These are phyloP conservation scores for Mallotus nudiflorus DNA, from an alignment of 345 rosid species.

Conservation along the genomic window DNA sequence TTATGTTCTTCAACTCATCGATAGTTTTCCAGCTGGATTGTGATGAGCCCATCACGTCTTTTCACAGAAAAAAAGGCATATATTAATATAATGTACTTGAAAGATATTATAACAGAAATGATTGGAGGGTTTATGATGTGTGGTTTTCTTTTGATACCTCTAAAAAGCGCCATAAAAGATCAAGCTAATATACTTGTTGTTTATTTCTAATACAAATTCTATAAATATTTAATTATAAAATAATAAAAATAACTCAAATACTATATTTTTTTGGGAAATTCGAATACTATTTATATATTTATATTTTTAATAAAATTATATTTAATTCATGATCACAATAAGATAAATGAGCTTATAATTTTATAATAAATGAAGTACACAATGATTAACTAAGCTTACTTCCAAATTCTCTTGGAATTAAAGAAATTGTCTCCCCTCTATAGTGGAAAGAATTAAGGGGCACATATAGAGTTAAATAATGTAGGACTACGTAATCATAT, in stretches of 20 bases:
- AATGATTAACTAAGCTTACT: not conserved
- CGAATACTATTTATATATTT: too few relatives aligned
- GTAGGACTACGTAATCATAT: not conserved
- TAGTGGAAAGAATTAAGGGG: not conserved
- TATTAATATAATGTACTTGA: constrained; percentile 3
- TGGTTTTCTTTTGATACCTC: not conserved
- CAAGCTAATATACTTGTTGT: too few relatives aligned
- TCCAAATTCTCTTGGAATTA: not conserved
- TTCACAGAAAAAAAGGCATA: constrained; percentile 14
- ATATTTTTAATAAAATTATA: too few relatives aligned
- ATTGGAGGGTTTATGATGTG: too few relatives aligned
- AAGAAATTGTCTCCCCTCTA: not conserved
- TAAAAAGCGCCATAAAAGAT: not conserved
- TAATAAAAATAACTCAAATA: too few relatives aligned
- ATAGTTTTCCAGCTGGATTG: constrained; percentile 24
- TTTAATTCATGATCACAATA: too few relatives aligned
- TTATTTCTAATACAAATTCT: too few relatives aligned
- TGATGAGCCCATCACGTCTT: constrained; percentile 27
- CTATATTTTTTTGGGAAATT: too few relatives aligned
- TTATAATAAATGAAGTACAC: too few relatives aligned
- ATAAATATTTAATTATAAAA: too few relatives aligned
- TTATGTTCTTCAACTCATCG: not conserved
- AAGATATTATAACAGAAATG: constrained; percentile 14
- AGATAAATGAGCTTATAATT: too few relatives aligned
- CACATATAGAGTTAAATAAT: too few relatives aligned